Percentiles rank a stretch among this genome's conserved stretches.
Conservation (phyloP, 2,329 filamentous ascomycete species). For the Metarhizium rileyi region DNA sequence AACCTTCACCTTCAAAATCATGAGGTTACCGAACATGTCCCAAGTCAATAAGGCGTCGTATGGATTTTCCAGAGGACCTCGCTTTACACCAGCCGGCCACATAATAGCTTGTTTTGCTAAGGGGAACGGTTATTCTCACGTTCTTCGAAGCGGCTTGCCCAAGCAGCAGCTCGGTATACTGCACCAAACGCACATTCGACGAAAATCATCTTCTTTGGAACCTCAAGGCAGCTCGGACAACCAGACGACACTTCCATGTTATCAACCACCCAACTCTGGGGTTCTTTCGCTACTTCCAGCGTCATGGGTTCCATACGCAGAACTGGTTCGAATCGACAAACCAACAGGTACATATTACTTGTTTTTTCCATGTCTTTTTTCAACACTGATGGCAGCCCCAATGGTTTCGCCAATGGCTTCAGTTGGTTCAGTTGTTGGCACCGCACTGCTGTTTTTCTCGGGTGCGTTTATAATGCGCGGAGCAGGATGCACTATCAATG, state of each 20-base stretch:
- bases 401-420: conserved; percentile 51
- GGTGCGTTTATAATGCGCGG: conserved; percentile 80
- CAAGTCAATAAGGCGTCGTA: neutral
- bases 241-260: conserved; percentile 24
- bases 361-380: conserved; percentile 78
- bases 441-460: conserved; percentile 59
- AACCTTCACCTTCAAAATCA: neutral
- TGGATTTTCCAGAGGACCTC: neutral
- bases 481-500: conserved; percentile 81
- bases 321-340: conserved; percentile 73
- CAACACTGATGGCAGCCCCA: conserved; percentile 69
- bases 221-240: conserved; percentile 1
- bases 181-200: neutral
- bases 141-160: neutral
- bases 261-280: conserved; percentile 61
- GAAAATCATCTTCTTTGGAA: neutral
- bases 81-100: neutral
- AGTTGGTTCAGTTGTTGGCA: conserved; percentile 52
- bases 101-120: neutral
- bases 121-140: neutral
- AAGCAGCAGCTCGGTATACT: neutral
- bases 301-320: conserved; percentile 69
- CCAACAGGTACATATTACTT: conserved; percentile 77
- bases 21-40: conserved; percentile 1
- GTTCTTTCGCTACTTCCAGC: conserved; percentile 59